Evolutionary conservation across 768 basidiomycete genomes (phyloP).

Genomic region (Hortiboletus flavorubellus): DNA sequence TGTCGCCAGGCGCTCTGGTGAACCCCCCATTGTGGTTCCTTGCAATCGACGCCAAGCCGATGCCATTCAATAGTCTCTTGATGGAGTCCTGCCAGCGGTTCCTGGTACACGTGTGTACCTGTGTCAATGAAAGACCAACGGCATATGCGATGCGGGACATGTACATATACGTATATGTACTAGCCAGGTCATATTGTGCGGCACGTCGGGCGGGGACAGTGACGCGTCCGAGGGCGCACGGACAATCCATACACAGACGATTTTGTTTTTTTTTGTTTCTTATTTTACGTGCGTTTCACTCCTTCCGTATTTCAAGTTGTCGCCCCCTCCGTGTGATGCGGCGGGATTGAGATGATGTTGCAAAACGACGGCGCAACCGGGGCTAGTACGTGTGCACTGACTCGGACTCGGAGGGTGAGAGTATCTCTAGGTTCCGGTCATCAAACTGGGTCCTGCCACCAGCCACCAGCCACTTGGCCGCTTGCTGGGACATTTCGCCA

Average conservation of each 20-base stretch:
- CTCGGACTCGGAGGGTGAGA: too few species aligned
- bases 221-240: too few species aligned
- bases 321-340: constrained; percentile 6
- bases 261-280: too few species aligned
- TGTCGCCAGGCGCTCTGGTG: background rate
- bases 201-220: too few species aligned
- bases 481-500: background rate
- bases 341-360: background rate
- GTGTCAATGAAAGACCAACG: background rate
- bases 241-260: too few species aligned
- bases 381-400: background rate
- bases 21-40: background rate
- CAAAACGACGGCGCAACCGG: background rate
- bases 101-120: background rate
- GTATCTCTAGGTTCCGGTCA: background rate
- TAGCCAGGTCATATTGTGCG: too few species aligned
- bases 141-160: background rate
- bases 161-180: too few species aligned
- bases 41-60: background rate
- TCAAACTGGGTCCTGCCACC: background rate
- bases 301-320: background rate
- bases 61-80: background rate
- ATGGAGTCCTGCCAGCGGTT: background rate
- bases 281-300: constrained; percentile 16
- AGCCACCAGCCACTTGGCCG: too few species aligned